A percentile compares a stretch with the other conserved stretches of the same genome.
Evolutionary conservation across 495 filamentous ascomycete species (phyloP).

Genomic region (Hyphodiscus hymeniophilus): DNA sequence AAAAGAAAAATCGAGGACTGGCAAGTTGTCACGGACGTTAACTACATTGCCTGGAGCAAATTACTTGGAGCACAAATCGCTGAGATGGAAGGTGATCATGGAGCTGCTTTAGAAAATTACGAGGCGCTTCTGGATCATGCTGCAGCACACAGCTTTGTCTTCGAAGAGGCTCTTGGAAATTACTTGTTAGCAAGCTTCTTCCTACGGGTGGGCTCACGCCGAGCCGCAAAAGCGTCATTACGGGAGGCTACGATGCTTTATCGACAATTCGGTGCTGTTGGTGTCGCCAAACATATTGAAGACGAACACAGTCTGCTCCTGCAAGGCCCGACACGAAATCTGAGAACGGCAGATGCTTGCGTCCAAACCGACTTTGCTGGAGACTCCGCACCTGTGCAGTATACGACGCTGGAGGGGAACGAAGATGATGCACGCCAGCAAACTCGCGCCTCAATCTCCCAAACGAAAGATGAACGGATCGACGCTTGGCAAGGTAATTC

Average conservation of each 20-base stretch:
- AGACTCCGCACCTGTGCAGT: constrained; percentile 50
- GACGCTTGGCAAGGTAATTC: constrained; percentile 50
- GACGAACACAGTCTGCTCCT: constrained; percentile 66
- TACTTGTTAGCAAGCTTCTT: constrained; percentile 73
- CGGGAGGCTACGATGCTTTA: constrained; percentile 68
- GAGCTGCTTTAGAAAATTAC: constrained; percentile 53
- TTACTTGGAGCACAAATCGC: constrained; percentile 64
- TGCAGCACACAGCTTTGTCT: constrained; percentile 62
- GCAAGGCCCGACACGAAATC: constrained; percentile 51
- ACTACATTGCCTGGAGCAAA: constrained; percentile 71
- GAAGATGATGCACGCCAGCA: constrained; percentile 48
- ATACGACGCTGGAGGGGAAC: constrained; percentile 39
- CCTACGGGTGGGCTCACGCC: constrained; percentile 57
- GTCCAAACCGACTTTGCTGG: constrained; percentile 68
- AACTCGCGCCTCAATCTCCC: constrained; percentile 33
- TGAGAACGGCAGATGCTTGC: constrained; percentile 55
- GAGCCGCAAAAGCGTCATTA: constrained; percentile 64
- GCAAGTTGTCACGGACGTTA: constrained; percentile 60
- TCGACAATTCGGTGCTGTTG: constrained; percentile 63
- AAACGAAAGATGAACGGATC: constrained; percentile 54
- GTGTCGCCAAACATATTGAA: constrained; percentile 62
- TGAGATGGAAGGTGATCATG: constrained; percentile 57
- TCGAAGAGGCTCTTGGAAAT: constrained; percentile 75
- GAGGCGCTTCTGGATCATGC: constrained; percentile 76
- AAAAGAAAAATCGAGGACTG: constrained; percentile 58